Percentiles rank a stretch among this genome's conserved stretches.
These are phyloP conservation scores for Thalassiosira delicatula DNA, from an alignment of 352 stramenopile species.

Conservation along the genomic window DNA sequence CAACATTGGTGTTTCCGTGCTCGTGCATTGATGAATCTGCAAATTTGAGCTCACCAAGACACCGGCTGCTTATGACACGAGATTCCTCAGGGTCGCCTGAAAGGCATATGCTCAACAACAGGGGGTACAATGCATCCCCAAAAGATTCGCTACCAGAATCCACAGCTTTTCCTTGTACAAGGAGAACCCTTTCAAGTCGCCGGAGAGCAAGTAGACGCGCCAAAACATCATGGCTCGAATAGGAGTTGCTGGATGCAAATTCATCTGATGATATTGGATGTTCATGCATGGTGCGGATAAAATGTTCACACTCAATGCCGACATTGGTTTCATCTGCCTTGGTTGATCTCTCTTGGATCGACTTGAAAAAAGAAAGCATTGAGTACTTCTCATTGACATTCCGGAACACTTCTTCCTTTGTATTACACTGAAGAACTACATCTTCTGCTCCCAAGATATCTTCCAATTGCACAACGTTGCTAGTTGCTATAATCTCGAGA, in stretches of 20 bases:
- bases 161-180: constrained; percentile 8
- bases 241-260: constrained; percentile 30
- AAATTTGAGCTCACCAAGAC: constrained; percentile 50
- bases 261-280: constrained; percentile 59
- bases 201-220: constrained; percentile 55
- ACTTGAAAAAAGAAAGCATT: constrained; percentile 49
- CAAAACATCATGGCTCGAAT: constrained; percentile 32
- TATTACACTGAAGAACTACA: constrained; percentile 38
- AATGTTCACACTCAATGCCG: constrained; percentile 48
- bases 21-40: constrained; percentile 16
- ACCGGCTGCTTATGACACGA: constrained; percentile 61
- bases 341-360: constrained; percentile 39
- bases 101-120: constrained; percentile 55
- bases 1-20: not conserved
- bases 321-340: constrained; percentile 32
- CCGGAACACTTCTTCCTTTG: constrained; percentile 38
- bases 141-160: constrained; percentile 21
- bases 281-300: constrained; percentile 60
- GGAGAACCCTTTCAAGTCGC: constrained; percentile 49
- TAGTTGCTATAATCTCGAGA: constrained; percentile 57
- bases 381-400: constrained; percentile 53
- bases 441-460: constrained; percentile 65
- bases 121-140: constrained; percentile 24
- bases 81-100: constrained; percentile 64
- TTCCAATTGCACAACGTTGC: constrained; percentile 50